Evolutionary conservation across 2,329 filamentous ascomycete genomes (phyloP).

Genomic region (Pseudogymnoascus sp.): DNA sequence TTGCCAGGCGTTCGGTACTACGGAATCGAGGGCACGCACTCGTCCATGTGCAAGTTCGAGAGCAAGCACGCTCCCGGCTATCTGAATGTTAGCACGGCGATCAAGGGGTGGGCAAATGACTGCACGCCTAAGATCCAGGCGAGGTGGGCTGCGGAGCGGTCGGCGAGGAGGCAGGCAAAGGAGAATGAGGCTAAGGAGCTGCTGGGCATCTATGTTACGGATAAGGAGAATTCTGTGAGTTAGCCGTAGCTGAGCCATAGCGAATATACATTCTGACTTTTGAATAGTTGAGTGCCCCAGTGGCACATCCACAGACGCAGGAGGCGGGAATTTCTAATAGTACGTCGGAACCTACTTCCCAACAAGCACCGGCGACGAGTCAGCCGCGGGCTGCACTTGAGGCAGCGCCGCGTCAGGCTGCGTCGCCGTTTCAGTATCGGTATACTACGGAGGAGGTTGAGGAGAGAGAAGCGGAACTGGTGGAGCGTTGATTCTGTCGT

Average conservation of each 20-base stretch:
- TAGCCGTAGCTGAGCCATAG: background rate
- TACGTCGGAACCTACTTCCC: background rate
- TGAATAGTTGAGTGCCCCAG: background rate
- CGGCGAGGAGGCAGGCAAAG: constrained; percentile 17
- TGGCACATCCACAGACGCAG: background rate
- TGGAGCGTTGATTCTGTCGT: constrained; percentile 9
- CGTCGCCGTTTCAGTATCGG: background rate
- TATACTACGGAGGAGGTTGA: constrained; percentile 17
- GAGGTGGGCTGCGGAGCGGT: constrained; percentile 21
- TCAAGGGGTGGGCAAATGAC: constrained; percentile 24
- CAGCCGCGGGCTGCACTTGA: constrained; percentile 16
- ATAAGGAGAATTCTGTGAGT: constrained; percentile 12
- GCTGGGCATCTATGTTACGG: constrained; percentile 13
- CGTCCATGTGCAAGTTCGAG: constrained; percentile 64
- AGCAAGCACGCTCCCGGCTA: constrained; percentile 56
- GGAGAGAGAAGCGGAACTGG: constrained; percentile 22
- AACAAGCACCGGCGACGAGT: background rate
- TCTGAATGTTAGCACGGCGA: constrained; percentile 24
- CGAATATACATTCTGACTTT: constrained; percentile 1
- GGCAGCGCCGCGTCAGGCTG: constrained; percentile 9
- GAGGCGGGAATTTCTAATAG: background rate
- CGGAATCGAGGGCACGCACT: constrained; percentile 67
- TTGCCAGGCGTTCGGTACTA: constrained; percentile 63
- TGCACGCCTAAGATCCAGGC: constrained; percentile 16
- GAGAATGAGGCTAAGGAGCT: constrained; percentile 22